Percentiles rank a stretch among this genome's conserved stretches.
These are phyloP conservation scores for Toxicodendron radicans DNA, from an alignment of 345 rosid species.

Conservation along the genomic window DNA sequence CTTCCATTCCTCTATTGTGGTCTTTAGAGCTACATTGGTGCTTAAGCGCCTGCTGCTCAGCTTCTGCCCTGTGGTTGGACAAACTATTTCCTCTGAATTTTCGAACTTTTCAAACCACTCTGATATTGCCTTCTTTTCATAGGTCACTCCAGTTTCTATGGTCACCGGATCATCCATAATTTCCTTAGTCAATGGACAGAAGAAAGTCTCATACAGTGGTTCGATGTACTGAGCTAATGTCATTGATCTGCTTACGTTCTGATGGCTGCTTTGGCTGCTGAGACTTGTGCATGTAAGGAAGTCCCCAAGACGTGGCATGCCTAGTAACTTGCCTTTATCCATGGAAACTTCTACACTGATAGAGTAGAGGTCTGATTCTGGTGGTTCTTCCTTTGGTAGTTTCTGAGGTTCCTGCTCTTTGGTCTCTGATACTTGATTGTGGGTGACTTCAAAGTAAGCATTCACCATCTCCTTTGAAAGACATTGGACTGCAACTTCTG, in stretches of 20 bases:
- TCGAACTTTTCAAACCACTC: slow-evolving; percentile 58
- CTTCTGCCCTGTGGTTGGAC: slow-evolving; percentile 63
- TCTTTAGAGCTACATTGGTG: slow-evolving; percentile 58
- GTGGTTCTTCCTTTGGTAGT: slow-evolving; percentile 16
- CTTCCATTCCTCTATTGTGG: slow-evolving; percentile 78
- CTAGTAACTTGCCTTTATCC: slow-evolving; percentile 29
- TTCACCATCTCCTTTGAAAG: slow-evolving; percentile 75
- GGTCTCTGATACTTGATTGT: slow-evolving; percentile 24
- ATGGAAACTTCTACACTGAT: slow-evolving; percentile 40
- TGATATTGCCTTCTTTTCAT: slow-evolving; percentile 61
- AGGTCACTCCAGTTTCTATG: slow-evolving; percentile 72
- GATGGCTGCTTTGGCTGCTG: slow-evolving; percentile 38
- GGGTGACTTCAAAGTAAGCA: slow-evolving; percentile 32
- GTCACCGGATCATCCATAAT: slow-evolving; percentile 92
- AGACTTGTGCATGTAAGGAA: slow-evolving; percentile 29
- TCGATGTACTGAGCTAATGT: slow-evolving; percentile 54
- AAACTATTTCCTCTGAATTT: slow-evolving; percentile 43
- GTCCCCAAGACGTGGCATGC: slow-evolving; percentile 29
- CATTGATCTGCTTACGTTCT: slow-evolving; percentile 33
- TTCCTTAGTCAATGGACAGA: slow-evolving; percentile 78
- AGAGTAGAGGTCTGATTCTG: slow-evolving; percentile 72
- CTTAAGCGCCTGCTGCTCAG: slow-evolving; percentile 40
- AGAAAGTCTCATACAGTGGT: slow-evolving; percentile 75
- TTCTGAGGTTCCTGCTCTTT: slow-evolving; percentile 25
- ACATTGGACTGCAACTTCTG: slow-evolving; percentile 51